Conservation (phyloP, 139 green algal species). For the Chlamydomonas schloesseri region DNA sequence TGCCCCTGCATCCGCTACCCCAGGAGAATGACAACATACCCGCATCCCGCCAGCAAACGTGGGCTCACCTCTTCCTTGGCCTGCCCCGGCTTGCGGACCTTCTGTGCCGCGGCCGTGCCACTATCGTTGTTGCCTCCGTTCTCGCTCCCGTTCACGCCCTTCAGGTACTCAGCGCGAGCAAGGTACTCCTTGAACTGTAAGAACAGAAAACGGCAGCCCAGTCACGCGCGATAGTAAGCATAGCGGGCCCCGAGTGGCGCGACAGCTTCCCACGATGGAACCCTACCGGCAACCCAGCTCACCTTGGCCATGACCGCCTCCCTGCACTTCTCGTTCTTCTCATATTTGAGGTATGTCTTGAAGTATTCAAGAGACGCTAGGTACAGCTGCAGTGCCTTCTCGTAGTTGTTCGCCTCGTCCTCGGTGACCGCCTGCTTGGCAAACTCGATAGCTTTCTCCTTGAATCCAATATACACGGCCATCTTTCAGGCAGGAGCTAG, state of each 20-base stretch:
- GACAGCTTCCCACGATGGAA: not conserved
- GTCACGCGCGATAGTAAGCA: too few relatives aligned
- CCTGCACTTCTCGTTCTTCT: slow-evolving; percentile 67
- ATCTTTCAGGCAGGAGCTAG: not conserved
- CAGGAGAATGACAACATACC: too few relatives aligned
- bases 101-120: slow-evolving; percentile 57
- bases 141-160: slow-evolving; percentile 70
- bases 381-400: slow-evolving; percentile 63
- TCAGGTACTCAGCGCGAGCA: slow-evolving; percentile 93
- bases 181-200: slow-evolving; percentile 96
- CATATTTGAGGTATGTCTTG: slow-evolving; percentile 68
- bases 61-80: slow-evolving; percentile 55
- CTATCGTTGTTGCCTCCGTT: slow-evolving; percentile 32
- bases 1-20: too few relatives aligned
- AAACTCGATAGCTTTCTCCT: slow-evolving; percentile 74
- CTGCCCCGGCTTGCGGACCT: slow-evolving; percentile 51
- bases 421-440: slow-evolving; percentile 82
- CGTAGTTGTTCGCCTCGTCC: slow-evolving; percentile 83
- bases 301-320: slow-evolving; percentile 70
- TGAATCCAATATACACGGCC: slow-evolving; percentile 58
- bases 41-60: not conserved
- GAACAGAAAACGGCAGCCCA: too few relatives aligned
- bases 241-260: too few relatives aligned
- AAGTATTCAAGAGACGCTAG: slow-evolving; percentile 63
- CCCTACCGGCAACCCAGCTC: not conserved